A percentile compares a stretch with the other conserved stretches of the same genome.
Evolutionary conservation across 768 basidiomycete genomes (phyloP).

Genomic region (Termitomyces sp.): DNA sequence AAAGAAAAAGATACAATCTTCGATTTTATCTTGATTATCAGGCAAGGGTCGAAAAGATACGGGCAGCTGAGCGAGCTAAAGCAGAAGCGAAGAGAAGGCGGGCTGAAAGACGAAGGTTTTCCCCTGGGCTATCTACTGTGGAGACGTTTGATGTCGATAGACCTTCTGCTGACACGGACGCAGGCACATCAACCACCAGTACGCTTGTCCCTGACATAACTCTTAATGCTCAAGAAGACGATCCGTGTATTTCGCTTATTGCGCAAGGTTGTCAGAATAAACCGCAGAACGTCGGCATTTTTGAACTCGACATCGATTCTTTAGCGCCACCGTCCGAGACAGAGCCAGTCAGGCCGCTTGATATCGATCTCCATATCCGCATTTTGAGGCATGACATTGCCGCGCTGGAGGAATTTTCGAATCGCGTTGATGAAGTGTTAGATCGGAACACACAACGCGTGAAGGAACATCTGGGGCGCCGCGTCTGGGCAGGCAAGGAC

Average conservation of each 20-base stretch:
- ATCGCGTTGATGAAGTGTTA: slow-evolving; percentile 33
- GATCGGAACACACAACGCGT: slow-evolving; percentile 51
- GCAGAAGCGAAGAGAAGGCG: not conserved
- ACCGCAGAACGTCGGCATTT: slow-evolving; percentile 13
- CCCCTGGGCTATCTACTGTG: not conserved
- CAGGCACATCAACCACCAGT: not conserved
- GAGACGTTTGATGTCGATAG: not conserved
- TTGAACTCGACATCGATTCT: slow-evolving; percentile 33
- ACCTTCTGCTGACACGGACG: not conserved
- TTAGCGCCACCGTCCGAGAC: slow-evolving; percentile 7
- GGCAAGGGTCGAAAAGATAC: slow-evolving; percentile 13
- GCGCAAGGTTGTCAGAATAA: slow-evolving; percentile 6
- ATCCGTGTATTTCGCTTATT: not conserved
- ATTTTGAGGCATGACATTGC: slow-evolving; percentile 50
- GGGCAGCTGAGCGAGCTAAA: slow-evolving; percentile 11
- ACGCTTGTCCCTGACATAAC: not conserved
- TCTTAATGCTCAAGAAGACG: not conserved
- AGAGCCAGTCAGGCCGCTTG: slow-evolving; percentile 32
- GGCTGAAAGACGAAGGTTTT: not conserved
- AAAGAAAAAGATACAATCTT: slow-evolving; percentile 44
- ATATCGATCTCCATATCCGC: slow-evolving; percentile 49
- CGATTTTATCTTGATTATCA: slow-evolving; percentile 31
- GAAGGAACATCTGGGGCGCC: slow-evolving; percentile 77
- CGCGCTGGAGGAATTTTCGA: slow-evolving; percentile 41
- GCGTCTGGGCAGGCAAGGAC: slow-evolving; percentile 58